Percentiles rank a stretch among this genome's conserved stretches.
Evolutionary conservation across 139 green algal genomes (phyloP).

Genomic region (Astrephomene gubernaculifera): DNA sequence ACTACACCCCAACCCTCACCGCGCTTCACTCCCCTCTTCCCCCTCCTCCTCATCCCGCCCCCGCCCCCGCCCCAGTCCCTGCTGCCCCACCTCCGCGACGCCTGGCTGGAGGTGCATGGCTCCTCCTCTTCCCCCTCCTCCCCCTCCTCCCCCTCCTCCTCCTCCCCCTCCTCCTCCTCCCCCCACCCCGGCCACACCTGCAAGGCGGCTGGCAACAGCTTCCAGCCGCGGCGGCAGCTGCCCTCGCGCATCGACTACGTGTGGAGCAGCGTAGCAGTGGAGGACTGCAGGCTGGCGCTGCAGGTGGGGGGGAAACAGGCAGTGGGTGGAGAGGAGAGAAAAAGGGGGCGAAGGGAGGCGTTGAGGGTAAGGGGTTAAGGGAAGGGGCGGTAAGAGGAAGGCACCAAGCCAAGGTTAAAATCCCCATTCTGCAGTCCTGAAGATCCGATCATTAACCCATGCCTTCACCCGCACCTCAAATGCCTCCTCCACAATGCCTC

Average conservation of each 20-base stretch:
- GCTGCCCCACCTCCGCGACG: slow-evolving; percentile 53
- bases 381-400: background rate
- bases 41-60: background rate
- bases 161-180: too few species aligned
- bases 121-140: background rate
- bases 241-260: slow-evolving; percentile 64
- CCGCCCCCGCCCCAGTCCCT: background rate
- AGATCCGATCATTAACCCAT: background rate
- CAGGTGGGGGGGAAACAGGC: slow-evolving; percentile 28
- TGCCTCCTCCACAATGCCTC: background rate
- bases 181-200: slow-evolving; percentile 50
- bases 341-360: background rate
- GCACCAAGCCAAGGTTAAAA: background rate
- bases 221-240: slow-evolving; percentile 42
- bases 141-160: slow-evolving; percentile 49
- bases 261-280: slow-evolving; percentile 5
- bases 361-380: background rate
- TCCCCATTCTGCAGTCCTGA: background rate
- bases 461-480: background rate
- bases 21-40: background rate
- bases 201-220: slow-evolving; percentile 59
- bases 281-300: slow-evolving; percentile 3
- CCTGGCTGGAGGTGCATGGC: slow-evolving; percentile 38
- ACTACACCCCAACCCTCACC: background rate
- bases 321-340: too few species aligned